These are phyloP conservation scores for Allium fistulosum DNA, from an alignment of 106 monocot species.

Conservation along the genomic window DNA sequence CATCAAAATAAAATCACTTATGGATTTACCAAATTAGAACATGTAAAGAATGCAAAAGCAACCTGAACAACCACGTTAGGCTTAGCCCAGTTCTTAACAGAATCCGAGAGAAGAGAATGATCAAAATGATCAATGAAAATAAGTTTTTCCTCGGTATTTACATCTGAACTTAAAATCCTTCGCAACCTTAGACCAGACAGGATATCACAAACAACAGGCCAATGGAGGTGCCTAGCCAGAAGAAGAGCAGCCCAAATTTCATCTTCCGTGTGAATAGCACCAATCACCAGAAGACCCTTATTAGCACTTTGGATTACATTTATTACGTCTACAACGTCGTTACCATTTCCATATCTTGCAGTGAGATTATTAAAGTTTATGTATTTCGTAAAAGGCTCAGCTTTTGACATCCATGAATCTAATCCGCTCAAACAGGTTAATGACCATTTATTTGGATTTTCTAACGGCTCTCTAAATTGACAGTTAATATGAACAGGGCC, in stretches of 20 bases:
- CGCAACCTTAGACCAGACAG: slow-evolving; percentile 72
- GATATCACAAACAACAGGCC: slow-evolving; percentile 82
- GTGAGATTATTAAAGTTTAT: slow-evolving; percentile 25
- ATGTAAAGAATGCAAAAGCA: background rate
- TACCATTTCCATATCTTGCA: slow-evolving; percentile 6
- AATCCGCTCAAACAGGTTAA: slow-evolving; percentile 61
- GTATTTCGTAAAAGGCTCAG: slow-evolving; percentile 71
- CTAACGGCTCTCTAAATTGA: slow-evolving; percentile 78
- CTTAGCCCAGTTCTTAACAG: slow-evolving; percentile 35
- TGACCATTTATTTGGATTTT: slow-evolving; percentile 42
- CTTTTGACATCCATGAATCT: slow-evolving; percentile 53
- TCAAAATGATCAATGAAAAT: slow-evolving; percentile 82
- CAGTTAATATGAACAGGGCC: slow-evolving; percentile 94
- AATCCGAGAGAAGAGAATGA: slow-evolving; percentile 67
- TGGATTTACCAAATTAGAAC: background rate
- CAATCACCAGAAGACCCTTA: slow-evolving; percentile 58
- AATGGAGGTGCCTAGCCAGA: slow-evolving; percentile 63
- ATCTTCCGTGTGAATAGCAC: slow-evolving; percentile 62
- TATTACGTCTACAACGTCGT: slow-evolving; percentile 37
- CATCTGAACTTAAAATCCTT: slow-evolving; percentile 31
- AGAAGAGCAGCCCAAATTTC: slow-evolving; percentile 73
- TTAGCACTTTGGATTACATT: slow-evolving; percentile 47
- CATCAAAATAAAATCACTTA: background rate
- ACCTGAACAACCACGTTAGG: slow-evolving; percentile 95
- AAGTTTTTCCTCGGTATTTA: slow-evolving; percentile 26